Evolutionary conservation across 1,284 basidiomycete genomes (phyloP), one percentile per base, ranked within the genome.

Genomic region (Tilletia walkeri): DNA sequence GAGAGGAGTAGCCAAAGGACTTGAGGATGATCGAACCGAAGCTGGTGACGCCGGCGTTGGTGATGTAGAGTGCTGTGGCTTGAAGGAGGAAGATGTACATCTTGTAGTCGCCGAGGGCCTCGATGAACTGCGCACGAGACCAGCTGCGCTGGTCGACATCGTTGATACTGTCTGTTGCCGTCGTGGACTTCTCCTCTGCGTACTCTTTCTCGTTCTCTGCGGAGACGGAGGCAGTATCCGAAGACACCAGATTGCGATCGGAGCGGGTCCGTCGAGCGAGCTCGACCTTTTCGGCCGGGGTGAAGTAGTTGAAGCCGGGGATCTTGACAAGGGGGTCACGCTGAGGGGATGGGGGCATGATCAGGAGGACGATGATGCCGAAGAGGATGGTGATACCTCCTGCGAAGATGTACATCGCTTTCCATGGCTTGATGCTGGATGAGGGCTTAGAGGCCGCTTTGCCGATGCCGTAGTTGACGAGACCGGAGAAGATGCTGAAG

Each of bases 321-420:
- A 80, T 74, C 14, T 47, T 63, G 47, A 80, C 5, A 12, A 80
- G 7, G 12, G 79, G 73, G 41, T 71, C 70, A 2, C 72, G 73
- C 3, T 84, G 75, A 0, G 87, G 86, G 16, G 84, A 84, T n/a
- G 83, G 80, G 6, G 87, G 87, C 10, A 87, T 70, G 20, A 86
- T 72, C 49, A 85, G 73, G 72, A 84, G 78, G 69, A 87, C 74
- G 24, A 86, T 76, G 34, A 85, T 73, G 2, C 85, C 82, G 82
- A 86, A 86, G 2, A 83, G 56, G 65, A 87, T 86, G 5, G 86
- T 87, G 56, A 85, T 69, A 5, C 80, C 76, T 1, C 87, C 87
- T n/a, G 85, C 86, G 66, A 86, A 86, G 69, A 86, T 82, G 79
- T 85, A 86, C 84, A 87, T 85, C 72, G 85, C 84, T 77, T 87